Base-by-base conservation (phyloP, 495 filamentous ascomycete species). In the Melanomma pulvis-pyrius region DNA sequence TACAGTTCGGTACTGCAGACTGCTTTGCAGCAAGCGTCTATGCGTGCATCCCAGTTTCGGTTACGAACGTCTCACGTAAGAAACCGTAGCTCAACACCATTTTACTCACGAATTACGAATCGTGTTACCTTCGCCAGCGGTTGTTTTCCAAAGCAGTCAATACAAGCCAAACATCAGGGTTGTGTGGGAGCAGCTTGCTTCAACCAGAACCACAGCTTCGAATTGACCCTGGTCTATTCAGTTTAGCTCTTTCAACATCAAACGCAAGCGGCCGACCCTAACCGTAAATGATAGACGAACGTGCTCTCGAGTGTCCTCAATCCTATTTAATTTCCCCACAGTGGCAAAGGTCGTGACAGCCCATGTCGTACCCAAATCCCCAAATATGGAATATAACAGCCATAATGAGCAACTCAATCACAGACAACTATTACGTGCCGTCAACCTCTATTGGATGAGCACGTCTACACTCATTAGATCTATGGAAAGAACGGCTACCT, bases 341-440 rank as follows among this genome's bases (percentile, higher is more conserved):
- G 60, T 63, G 60, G 50, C 60, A 63, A 63, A 63, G n/a, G 56
- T 63, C 60, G 60, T 63, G 60, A n/a, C 24, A 4, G 30, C 11
- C 12, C 19, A 25, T 26, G 2, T 9, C 7, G 21, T 29, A 51
- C 22, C 15, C 5, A 24, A 9, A 51, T 51, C 1, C 48, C 13
- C 39, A 44, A 44, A 44, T 44, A 44, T 44, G 39, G 39, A 44
- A 44, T 44, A 58, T 41, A 21, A 2, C 11, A 11, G 32, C 34
- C 3, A 24, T 29, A 21, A 19, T 25, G 19, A 22, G 44, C 19
- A 29, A 36, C 55, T 58, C 55, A 58, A 58, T 58, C 55, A 44
- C 19, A 58, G 25, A 58, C 55, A 24, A 1, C n/a, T 41, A 41
- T n/a, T 46, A 46, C 55, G 32, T 46, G 30, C 19, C 36, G 13